Percentiles rank a stretch among this genome's conserved stretches.
Conservation (phyloP, 495 filamentous ascomycete species). For the Hypoxylon cercidicola region DNA sequence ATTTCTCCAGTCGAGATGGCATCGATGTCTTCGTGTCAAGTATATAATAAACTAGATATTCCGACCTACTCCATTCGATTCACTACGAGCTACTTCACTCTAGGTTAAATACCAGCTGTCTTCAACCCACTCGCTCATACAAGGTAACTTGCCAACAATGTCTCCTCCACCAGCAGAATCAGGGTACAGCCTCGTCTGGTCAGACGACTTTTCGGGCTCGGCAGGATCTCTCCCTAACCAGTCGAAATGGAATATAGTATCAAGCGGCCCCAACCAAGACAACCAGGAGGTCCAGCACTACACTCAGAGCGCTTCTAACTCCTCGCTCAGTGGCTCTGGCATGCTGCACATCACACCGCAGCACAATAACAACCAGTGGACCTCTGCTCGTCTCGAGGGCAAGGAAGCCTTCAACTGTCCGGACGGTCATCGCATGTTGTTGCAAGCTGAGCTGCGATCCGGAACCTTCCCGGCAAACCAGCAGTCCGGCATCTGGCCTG, state of each 20-base stretch:
- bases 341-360: slow-evolving; percentile 39
- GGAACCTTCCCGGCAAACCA: slow-evolving; percentile 23
- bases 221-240: slow-evolving; percentile 31
- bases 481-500: slow-evolving; percentile 48
- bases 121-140: background rate
- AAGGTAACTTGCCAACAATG: slow-evolving; percentile 17
- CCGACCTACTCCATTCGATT: background rate
- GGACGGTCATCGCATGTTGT: slow-evolving; percentile 32
- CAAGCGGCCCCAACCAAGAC: slow-evolving; percentile 21
- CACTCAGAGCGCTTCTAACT: slow-evolving; percentile 33
- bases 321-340: slow-evolving; percentile 22
- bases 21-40: background rate
- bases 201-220: slow-evolving; percentile 36
- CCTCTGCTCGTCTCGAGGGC: slow-evolving; percentile 43
- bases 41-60: background rate
- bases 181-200: slow-evolving; percentile 35
- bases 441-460: slow-evolving; percentile 40
- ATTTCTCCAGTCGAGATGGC: background rate
- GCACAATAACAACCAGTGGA: slow-evolving; percentile 31
- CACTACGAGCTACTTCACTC: background rate
- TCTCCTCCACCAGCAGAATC: slow-evolving; percentile 36
- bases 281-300: slow-evolving; percentile 45
- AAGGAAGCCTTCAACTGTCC: slow-evolving; percentile 30
- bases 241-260: slow-evolving; percentile 29
- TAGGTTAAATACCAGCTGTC: background rate